These are phyloP conservation scores for Fusarium avenaceum DNA, from an alignment of 2,329 filamentous ascomycete species.

Conservation along the genomic window DNA sequence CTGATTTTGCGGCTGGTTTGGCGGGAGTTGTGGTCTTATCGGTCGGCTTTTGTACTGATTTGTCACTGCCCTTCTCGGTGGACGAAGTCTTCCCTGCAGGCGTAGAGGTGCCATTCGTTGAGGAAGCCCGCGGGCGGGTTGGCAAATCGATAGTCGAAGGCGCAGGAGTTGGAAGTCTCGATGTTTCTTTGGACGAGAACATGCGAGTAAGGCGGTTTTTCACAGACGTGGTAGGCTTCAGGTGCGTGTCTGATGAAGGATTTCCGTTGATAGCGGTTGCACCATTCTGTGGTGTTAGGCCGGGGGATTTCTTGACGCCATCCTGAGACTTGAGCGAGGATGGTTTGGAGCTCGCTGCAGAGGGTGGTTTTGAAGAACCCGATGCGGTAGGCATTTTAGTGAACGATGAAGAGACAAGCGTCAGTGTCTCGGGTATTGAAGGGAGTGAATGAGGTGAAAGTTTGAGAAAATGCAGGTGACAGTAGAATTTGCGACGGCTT, in stretches of 20 bases:
- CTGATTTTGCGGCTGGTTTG: conserved; percentile 51
- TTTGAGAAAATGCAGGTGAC: conserved; percentile 22
- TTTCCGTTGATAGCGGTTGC: conserved; percentile 48
- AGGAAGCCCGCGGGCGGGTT: conserved; percentile 55
- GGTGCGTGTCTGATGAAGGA: conserved; percentile 35
- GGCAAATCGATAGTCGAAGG: conserved; percentile 54
- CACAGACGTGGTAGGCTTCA: conserved; percentile 62
- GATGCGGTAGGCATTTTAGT: conserved; percentile 54
- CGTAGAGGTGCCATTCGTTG: conserved; percentile 54
- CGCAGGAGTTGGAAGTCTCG: conserved; percentile 51
- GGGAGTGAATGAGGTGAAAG: conserved; percentile 10
- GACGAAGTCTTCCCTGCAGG: conserved; percentile 61
- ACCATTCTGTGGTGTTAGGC: conserved; percentile 58
- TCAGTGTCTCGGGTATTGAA: conserved; percentile 30
- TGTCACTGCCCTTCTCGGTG: conserved; percentile 55
- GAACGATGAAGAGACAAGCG: conserved; percentile 6
- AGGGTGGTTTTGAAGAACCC: conserved; percentile 55
- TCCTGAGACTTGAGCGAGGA: conserved; percentile 65
- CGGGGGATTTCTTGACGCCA: conserved; percentile 58
- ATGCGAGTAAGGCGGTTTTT: conserved; percentile 75
- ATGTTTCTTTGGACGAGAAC: conserved; percentile 71
- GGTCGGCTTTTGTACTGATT: conserved; percentile 40
- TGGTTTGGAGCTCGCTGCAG: conserved; percentile 62
- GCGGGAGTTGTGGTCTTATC: conserved; percentile 48
- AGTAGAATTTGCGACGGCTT: conserved; percentile 28